Conservation (phyloP, 2,329 filamentous ascomycete genomes). For the Chrysosporium keratinophilum region DNA sequence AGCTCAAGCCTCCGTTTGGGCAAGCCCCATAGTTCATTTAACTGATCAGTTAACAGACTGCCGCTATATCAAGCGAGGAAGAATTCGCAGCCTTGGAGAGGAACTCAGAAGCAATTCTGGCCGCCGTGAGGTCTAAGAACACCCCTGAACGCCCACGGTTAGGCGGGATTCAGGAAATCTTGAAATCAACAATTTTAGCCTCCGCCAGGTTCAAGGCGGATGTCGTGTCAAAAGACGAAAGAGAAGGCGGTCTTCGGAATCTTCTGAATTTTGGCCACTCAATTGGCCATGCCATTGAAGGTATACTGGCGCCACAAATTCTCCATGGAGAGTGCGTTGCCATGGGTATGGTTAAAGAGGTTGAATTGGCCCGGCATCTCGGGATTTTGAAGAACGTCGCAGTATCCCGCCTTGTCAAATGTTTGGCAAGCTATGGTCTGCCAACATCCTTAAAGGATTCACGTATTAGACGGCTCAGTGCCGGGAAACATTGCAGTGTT, state of each 20-base stretch:
- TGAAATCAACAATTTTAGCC: slow-evolving; percentile 73
- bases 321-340: slow-evolving; percentile 93
- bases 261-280: slow-evolving; percentile 96
- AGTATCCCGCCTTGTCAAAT: slow-evolving; percentile 81
- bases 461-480: slow-evolving; percentile 68
- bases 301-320: slow-evolving; percentile 87
- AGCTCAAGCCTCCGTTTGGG: slow-evolving; percentile 5
- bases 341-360: slow-evolving; percentile 97
- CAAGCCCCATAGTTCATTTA: background rate
- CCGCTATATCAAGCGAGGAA: slow-evolving; percentile 83
- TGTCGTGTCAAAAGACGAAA: slow-evolving; percentile 88
- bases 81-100: slow-evolving; percentile 79
- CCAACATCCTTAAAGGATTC: slow-evolving; percentile 79
- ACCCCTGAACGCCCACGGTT: slow-evolving; percentile 52
- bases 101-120: slow-evolving; percentile 66
- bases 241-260: slow-evolving; percentile 87
- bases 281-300: slow-evolving; percentile 93
- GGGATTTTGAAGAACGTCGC: slow-evolving; percentile 77
- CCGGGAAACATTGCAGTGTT: slow-evolving; percentile 77
- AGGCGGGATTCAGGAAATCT: slow-evolving; percentile 55
- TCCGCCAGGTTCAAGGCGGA: slow-evolving; percentile 89
- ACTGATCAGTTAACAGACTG: slow-evolving; percentile 48
- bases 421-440: slow-evolving; percentile 84
- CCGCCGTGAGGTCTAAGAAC: slow-evolving; percentile 54
- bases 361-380: slow-evolving; percentile 79